Base-by-base conservation (phyloP, 2,329 filamentous ascomycete genomes). In the Lachnellula suecica region DNA sequence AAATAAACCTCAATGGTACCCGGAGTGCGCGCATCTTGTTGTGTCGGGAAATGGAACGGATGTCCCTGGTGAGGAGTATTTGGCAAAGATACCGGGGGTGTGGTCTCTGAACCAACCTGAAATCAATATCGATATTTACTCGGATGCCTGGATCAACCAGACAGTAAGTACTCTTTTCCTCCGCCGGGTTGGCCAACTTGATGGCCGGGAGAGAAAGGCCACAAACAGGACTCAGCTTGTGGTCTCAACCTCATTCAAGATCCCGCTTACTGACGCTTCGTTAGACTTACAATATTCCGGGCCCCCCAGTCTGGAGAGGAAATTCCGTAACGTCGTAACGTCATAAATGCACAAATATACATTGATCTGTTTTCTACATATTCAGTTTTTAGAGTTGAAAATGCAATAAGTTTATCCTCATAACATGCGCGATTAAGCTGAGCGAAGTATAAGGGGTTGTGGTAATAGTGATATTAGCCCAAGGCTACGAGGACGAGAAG, bases 1-100 rank as follows among this genome's bases (percentile, higher is more conserved):
- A 41, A 48, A 58, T 44, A 51, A 38, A 10, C 57, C 59, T n/a
- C 59, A 61, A 41, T 61, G 52, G 19, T 59, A 58, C 47, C 49
- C 47, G 17, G 27, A 61, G 47, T 61, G 59, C 50, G 55, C 55
- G n/a, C 53, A 61, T 49, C 41, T 61, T 11, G 27, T 41, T 9
- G 52, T 58, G 27, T 47, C 41, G 4, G 59, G 54, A 1, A 51
- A 54, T n/a, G 59, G 52, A 13, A 51, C 45, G 24, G 44, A 45
- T 15, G 41, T 51, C 10, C 59, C 59, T 17, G 49, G 22, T 19
- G 45, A 56, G 43, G 44, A 52, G 34, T 57, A 44, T 44, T 41
- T 46, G 17, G 55, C 44, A 8, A 55, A 41, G 17, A 47, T 59
- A 10, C 54, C 54, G 4, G 54, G 54, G 6, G 48, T 53, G 17